These are phyloP conservation scores for Populus simonii DNA, from an alignment of 345 rosid genomes.

Conservation along the genomic window DNA sequence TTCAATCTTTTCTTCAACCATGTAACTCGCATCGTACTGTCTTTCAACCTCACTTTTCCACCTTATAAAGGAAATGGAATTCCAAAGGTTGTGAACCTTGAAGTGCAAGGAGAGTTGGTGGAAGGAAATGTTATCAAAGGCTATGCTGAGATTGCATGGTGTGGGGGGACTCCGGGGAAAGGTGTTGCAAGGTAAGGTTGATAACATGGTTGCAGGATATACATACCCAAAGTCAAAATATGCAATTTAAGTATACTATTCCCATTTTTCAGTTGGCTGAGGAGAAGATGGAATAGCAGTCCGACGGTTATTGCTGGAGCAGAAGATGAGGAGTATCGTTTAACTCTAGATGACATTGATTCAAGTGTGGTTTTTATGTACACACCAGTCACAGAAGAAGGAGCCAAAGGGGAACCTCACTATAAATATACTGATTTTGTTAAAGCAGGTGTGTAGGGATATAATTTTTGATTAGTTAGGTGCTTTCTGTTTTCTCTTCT, in stretches of 20 bases:
- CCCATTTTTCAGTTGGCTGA: conserved; percentile 66
- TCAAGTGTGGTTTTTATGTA: conserved; percentile 98
- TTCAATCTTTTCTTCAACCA: background rate
- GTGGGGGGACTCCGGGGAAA: conserved; percentile 94
- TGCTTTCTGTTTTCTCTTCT: background rate
- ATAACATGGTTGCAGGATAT: conserved; percentile 10
- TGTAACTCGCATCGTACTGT: conserved; percentile 1
- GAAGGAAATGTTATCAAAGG: conserved; percentile 79
- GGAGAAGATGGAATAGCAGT: conserved; percentile 92
- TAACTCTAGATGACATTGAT: conserved; percentile 75
- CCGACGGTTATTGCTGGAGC: conserved; percentile 87
- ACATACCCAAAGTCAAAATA: background rate
- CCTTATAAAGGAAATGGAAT: conserved; percentile 68
- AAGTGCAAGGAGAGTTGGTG: conserved; percentile 75
- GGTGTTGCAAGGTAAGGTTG: conserved; percentile 76
- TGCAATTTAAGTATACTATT: conserved; percentile 5
- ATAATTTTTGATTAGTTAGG: conserved; percentile 4
- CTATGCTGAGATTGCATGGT: conserved; percentile 86
- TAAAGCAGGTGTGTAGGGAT: conserved; percentile 65
- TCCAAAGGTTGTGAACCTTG: conserved; percentile 88
- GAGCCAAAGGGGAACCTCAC: conserved; percentile 95
- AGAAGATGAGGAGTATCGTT: conserved; percentile 77
- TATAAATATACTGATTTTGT: conserved; percentile 92
- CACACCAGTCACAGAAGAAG: conserved; percentile 92
- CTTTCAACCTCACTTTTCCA: conserved; percentile 12